Percentiles rank a stretch among this genome's conserved stretches.
Evolutionary conservation across 306 rosid genomes (phyloP).

Genomic region (Glycine soja): DNA sequence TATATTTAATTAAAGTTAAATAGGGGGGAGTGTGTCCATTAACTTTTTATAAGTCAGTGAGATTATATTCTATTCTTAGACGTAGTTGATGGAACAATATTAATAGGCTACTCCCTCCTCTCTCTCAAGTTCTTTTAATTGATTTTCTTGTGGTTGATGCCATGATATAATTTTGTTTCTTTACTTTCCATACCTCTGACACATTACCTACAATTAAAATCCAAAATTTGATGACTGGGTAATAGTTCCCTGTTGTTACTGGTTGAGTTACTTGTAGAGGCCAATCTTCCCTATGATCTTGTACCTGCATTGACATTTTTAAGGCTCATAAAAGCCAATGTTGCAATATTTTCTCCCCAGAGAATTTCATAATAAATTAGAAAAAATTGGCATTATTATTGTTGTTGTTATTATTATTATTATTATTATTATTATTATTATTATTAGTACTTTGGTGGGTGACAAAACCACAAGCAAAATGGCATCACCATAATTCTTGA

Average conservation of each 20-base stretch:
- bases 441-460: neutral
- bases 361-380: too few species aligned
- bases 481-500: neutral
- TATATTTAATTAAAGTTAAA: neutral
- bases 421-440: too few species aligned
- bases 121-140: neutral
- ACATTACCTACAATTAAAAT: neutral
- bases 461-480: neutral
- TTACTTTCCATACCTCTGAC: neutral
- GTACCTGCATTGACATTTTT: constrained; percentile 62
- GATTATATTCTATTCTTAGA: constrained; percentile 14
- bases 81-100: neutral
- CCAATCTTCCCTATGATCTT: constrained; percentile 82
- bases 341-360: neutral
- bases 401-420: too few species aligned
- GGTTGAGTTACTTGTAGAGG: constrained; percentile 77
- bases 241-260: constrained; percentile 87
- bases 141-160: too few species aligned
- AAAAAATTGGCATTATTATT: too few species aligned
- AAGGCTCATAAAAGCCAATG: constrained; percentile 30
- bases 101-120: too few species aligned
- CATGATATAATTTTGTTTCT: too few species aligned
- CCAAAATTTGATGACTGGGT: constrained; percentile 56
- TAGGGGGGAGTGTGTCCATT: constrained; percentile 11
- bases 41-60: constrained; percentile 31